These are phyloP conservation scores for Dothistroma pini DNA, from an alignment of 2,329 filamentous ascomycete species.

Conservation along the genomic window DNA sequence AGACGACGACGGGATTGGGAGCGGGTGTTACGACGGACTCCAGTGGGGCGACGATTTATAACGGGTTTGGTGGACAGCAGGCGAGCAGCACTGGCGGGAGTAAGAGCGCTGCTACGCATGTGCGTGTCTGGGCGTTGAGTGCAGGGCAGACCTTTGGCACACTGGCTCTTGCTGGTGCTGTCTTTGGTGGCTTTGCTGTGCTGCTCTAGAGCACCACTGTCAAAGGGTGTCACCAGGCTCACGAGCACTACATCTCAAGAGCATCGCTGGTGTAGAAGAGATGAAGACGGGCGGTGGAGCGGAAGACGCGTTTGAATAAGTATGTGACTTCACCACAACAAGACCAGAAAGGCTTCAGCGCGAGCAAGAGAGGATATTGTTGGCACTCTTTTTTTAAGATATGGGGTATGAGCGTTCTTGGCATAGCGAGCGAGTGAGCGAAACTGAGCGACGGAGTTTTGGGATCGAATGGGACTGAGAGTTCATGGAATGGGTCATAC, in stretches of 20 bases:
- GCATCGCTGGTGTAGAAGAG: not conserved
- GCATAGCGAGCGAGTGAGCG: not conserved
- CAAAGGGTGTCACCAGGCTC: not conserved
- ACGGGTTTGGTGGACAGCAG: constrained; percentile 40
- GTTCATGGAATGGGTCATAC: too few relatives aligned
- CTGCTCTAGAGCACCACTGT: constrained; percentile 31
- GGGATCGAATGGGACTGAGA: not conserved
- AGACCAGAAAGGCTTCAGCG: not conserved
- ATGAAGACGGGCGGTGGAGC: not conserved
- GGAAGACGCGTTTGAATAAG: not conserved
- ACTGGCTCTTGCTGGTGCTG: constrained; percentile 50
- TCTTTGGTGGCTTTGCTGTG: constrained; percentile 56
- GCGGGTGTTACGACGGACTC: constrained; percentile 34
- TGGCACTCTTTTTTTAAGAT: not conserved
- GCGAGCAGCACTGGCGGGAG: constrained; percentile 29
- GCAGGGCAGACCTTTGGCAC: constrained; percentile 56
- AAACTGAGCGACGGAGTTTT: not conserved
- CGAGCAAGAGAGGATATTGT: not conserved
- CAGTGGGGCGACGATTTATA: constrained; percentile 38
- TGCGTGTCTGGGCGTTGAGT: constrained; percentile 44
- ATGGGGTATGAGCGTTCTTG: not conserved
- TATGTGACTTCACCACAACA: constrained; percentile 1
- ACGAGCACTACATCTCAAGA: not conserved
- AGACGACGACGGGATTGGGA: constrained; percentile 33
- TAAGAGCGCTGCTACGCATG: constrained; percentile 10